phyloP scores from a whole-genome alignment of 2,329 filamentous ascomycete genomes.

The Coniochaeta ligniaria region DNA sequence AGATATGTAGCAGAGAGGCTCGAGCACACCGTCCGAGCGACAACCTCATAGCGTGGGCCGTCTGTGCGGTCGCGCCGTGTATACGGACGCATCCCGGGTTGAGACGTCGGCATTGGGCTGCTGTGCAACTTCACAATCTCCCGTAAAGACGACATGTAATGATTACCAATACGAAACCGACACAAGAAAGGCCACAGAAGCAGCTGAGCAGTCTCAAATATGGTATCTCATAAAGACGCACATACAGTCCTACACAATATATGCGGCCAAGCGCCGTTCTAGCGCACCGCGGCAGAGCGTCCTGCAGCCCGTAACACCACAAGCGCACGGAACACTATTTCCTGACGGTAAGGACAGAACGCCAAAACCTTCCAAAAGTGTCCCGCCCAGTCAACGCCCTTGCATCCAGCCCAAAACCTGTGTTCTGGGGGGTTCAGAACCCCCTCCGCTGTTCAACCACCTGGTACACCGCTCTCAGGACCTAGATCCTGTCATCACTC shows the following conservation, averaged over 20 bases:
- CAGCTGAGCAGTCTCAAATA: not conserved
- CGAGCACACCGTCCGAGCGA: not conserved
- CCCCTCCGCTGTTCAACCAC: not conserved
- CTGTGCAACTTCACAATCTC: not conserved
- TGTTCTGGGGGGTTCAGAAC: not conserved
- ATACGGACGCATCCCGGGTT: not conserved
- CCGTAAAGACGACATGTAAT: not conserved
- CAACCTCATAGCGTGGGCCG: not conserved
- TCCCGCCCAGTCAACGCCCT: too few species aligned
- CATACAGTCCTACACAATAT: not conserved
- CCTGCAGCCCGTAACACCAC: not conserved
- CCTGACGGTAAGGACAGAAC: not conserved
- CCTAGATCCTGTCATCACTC: not conserved
- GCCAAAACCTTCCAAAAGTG: not conserved
- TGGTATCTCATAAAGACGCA: not conserved
- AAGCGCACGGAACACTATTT: not conserved
- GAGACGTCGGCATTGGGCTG: not conserved
- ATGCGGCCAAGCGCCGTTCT: not conserved
- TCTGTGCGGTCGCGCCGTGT: not conserved
- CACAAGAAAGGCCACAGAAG: not conserved
- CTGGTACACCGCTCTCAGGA: not conserved
- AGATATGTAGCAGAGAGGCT: not conserved
- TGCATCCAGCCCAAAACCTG: too few species aligned
- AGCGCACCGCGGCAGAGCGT: not conserved
- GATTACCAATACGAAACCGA: too few species aligned